Base-by-base conservation (phyloP, 1,139 yeast genomes). In the Blastobotrys indianensis region DNA sequence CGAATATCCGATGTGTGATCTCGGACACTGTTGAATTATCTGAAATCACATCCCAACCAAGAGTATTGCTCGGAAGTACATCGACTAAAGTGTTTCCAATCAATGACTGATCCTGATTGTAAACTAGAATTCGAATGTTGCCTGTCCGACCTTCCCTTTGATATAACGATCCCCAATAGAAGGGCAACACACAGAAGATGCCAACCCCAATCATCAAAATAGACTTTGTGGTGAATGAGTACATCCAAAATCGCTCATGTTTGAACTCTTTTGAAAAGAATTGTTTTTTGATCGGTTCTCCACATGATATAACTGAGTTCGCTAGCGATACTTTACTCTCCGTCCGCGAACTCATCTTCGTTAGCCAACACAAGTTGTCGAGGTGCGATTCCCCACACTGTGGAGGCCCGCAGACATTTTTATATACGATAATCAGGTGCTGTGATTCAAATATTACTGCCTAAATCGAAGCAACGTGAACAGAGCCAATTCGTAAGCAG, bases 81-180 rank as follows among this genome's bases (percentile, higher is more conserved):
- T 53, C 45, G 1, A 52, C 43, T 31, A 76, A 54, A 1, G 73
- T 64, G 17, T 68, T 46, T 51, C 79, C 63, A 56, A 69, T 50
- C 47, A 68, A 43, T 4, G 25, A 20, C 25, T 20, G 25, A 51
- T 78, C 81, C 50, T 74, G 77, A 44, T 72, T 63, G 20, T 73
- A 72, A 31, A 80, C 73, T 44, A 76, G 61, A 58, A 74, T 64
- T 20, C 69, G 63, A 51, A 80, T 59, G 51, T 76, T 71, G 10
- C 56, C 56, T 32, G 63, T 61, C 23, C 81, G 60, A 5, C 54
- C 48, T 1, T 52, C 52, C 44, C 85, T 63, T 23, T 67, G 52
- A 56, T 68, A 79, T 56, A 73, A 64, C 1, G 82, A 66, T 1
- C 83, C 86, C 84, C 85, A 80, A 57, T 76, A 80, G 15, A 80